Evolutionary conservation across 345 rosid genomes (phyloP).

Genomic region (Salix exigua): DNA sequence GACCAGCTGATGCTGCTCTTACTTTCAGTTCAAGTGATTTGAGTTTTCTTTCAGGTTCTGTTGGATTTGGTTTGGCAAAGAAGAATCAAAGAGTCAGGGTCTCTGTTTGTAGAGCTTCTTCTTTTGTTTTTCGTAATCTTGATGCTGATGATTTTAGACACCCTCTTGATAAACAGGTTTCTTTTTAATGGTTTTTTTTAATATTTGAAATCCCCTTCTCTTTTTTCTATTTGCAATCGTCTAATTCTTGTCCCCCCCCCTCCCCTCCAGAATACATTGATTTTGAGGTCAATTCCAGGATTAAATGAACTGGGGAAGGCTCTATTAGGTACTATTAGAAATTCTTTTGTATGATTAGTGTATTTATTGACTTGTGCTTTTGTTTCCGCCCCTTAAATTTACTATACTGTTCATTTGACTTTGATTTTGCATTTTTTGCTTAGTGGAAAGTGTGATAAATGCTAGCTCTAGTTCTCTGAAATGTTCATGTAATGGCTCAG

Average conservation of each 20-base stretch:
- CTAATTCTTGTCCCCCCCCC: not conserved
- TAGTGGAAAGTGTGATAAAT: too few relatives aligned
- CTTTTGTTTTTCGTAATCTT: conserved; percentile 71
- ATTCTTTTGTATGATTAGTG: not conserved
- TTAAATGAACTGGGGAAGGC: conserved; percentile 75
- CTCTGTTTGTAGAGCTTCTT: conserved; percentile 46
- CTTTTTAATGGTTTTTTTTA: too few relatives aligned
- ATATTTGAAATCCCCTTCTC: not conserved
- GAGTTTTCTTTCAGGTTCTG: conserved; percentile 15
- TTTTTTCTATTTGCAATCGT: not conserved
- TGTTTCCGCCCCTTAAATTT: not conserved
- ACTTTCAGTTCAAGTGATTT: conserved; percentile 6
- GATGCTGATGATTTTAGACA: conserved; percentile 97
- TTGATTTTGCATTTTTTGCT: not conserved
- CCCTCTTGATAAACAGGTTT: conserved; percentile 89
- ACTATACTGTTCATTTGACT: not conserved
- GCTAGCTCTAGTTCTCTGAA: too few relatives aligned
- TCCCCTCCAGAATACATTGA: conserved; percentile 63
- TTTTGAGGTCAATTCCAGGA: conserved; percentile 87
- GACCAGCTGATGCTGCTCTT: not conserved
- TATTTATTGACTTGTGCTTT: not conserved
- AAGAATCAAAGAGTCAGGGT: conserved; percentile 32
- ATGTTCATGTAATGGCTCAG: too few relatives aligned
- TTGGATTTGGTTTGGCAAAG: conserved; percentile 24
- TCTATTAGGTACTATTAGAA: conserved; percentile 52